A percentile compares a stretch with the other conserved stretches of the same genome.
Conservation (phyloP, 495 filamentous ascomycete species). For the Neurospora sp. region DNA sequence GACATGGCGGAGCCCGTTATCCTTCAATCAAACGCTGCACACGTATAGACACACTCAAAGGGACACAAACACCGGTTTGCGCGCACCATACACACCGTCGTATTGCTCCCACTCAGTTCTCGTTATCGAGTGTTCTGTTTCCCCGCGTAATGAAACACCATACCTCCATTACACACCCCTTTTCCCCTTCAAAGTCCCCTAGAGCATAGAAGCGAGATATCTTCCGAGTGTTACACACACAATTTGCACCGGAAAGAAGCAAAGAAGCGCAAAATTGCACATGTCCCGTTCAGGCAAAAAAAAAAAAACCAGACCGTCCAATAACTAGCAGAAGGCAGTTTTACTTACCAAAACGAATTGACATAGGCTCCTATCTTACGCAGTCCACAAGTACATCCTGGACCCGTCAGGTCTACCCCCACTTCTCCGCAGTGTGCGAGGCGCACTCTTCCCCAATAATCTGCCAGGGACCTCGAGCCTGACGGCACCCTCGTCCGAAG, state of each 20-base stretch:
- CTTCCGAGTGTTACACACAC: neutral
- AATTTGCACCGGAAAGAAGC: neutral
- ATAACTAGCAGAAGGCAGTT: neutral
- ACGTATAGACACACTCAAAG: neutral
- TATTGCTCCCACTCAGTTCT: neutral
- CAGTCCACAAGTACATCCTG: constrained; percentile 53
- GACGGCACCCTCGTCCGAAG: constrained; percentile 34
- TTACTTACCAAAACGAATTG: neutral
- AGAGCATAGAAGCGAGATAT: neutral
- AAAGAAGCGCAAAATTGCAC: neutral
- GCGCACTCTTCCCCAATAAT: constrained; percentile 73
- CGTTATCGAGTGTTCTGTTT: constrained; percentile 2
- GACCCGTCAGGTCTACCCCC: constrained; percentile 60
- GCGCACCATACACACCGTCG: constrained; percentile 3
- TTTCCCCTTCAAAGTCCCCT: constrained; percentile 1
- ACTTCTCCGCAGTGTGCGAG: constrained; percentile 61
- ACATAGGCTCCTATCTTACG: constrained; percentile 61
- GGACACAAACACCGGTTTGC: neutral
- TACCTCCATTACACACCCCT: constrained; percentile 1
- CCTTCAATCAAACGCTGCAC: constrained; percentile 1
- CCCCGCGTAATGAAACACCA: constrained; percentile 17
- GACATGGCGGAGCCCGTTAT: neutral
- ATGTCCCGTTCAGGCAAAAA: neutral
- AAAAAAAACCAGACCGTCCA: neutral
- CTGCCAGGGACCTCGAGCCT: constrained; percentile 38